These are phyloP conservation scores for Pichia deserticola DNA, from an alignment of 805 yeast genomes.

Conservation along the genomic window DNA sequence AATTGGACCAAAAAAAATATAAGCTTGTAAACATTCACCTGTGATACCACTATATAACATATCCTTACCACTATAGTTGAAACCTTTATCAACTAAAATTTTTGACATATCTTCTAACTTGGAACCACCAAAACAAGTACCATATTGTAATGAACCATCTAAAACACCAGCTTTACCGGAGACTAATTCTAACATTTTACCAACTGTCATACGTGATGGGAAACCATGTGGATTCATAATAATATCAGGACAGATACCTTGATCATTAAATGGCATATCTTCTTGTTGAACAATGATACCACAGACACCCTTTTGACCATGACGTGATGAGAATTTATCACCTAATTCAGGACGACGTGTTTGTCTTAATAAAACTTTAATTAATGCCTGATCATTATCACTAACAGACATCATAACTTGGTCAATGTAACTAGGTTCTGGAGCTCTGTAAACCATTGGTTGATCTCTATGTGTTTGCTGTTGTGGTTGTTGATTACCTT, in stretches of 20 bases:
- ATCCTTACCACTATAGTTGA: constrained; percentile 92
- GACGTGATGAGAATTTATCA: constrained; percentile 94
- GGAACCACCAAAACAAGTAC: constrained; percentile 99
- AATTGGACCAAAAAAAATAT: constrained; percentile 96
- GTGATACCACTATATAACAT: constrained; percentile 96
- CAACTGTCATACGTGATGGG: constrained; percentile 99
- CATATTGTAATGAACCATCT: constrained; percentile 86
- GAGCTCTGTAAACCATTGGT: constrained; percentile 87
- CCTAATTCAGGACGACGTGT: constrained; percentile 97
- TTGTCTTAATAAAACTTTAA: constrained; percentile 87
- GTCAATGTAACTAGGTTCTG: constrained; percentile 92
- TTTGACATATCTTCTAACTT: constrained; percentile 91
- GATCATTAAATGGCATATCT: constrained; percentile 91
- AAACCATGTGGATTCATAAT: constrained; percentile 99
- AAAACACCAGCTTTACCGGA: constrained; percentile 97
- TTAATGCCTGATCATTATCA: constrained; percentile 89
- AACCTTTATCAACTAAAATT: constrained; percentile 84
- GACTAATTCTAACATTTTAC: constrained; percentile 93
- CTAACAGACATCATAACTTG: constrained; percentile 97
- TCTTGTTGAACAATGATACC: constrained; percentile 97
- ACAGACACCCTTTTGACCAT: constrained; percentile 99
- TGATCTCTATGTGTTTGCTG: constrained; percentile 70
- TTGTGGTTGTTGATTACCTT: constrained; percentile 12
- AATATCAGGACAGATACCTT: constrained; percentile 89
- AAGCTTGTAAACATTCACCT: constrained; percentile 95